Evolutionary conservation across 495 filamentous ascomycete species (phyloP).

Genomic region (Delitschia confertaspora): DNA sequence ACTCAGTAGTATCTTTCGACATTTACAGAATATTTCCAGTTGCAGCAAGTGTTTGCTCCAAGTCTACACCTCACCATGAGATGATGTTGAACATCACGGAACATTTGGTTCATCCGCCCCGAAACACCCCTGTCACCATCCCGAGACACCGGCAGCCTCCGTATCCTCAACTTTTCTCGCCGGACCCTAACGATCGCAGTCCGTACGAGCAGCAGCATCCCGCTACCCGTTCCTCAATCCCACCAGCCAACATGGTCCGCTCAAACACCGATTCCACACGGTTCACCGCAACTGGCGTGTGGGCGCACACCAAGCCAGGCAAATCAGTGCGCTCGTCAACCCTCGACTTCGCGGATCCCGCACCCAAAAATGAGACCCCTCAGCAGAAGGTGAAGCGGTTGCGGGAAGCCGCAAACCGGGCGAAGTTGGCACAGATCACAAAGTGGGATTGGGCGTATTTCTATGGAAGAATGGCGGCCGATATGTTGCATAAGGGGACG

Average conservation of each 20-base stretch:
- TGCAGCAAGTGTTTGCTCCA: no score
- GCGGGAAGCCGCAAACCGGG: constrained; percentile 65
- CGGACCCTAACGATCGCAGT: constrained; percentile 6
- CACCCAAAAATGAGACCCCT: constrained; percentile 59
- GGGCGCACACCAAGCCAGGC: constrained; percentile 62
- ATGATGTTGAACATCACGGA: background rate
- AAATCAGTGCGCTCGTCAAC: constrained; percentile 15
- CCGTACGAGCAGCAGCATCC: background rate
- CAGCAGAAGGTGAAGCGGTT: constrained; percentile 82
- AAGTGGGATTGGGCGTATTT: constrained; percentile 48
- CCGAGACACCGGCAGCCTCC: constrained; percentile 12
- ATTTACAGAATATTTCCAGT: no score
- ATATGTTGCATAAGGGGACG: constrained; percentile 71
- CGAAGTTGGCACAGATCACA: constrained; percentile 55
- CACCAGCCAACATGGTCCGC: constrained; percentile 53
- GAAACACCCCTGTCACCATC: constrained; percentile 5
- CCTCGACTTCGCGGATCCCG: constrained; percentile 30
- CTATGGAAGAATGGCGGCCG: constrained; percentile 61
- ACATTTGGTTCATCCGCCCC: background rate
- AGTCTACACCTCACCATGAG: no score
- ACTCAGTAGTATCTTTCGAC: no score
- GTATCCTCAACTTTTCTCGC: constrained; percentile 14
- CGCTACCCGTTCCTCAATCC: background rate
- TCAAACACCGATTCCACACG: constrained; percentile 88
- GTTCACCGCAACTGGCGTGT: constrained; percentile 86